Evolutionary conservation across 2,329 filamentous ascomycete species (phyloP), one percentile per base, ranked within the genome.

Genomic region (Pseudogymnoascus sp.): DNA sequence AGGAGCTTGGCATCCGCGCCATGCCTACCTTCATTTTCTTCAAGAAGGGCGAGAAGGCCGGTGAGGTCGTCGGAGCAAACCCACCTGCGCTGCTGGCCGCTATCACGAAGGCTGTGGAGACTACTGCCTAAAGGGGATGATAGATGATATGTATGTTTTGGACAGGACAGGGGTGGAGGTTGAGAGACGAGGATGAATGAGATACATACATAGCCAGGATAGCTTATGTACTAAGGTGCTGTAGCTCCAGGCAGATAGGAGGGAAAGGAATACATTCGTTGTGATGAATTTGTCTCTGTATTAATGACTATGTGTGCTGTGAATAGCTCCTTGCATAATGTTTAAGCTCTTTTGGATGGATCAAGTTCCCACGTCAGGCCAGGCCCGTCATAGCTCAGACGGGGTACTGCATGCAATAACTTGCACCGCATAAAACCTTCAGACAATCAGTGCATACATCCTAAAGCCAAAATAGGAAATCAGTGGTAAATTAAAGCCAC

Each of bases 11-110:
- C 66, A 84, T 97, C 74, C 85, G 89, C 69, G 92, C 92, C 73
- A 96, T 97, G 92, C 92, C 93, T 61, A 95, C 91, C 29, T 96
- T 97, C 79, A 71, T 89, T 62, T 75, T 95, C 71, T 96, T 92
- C 84, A 89, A 91, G 82, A 76, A 86, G 68, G 91, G 89, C 66
- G 74, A 90, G 74, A 88, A 89, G 80, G 75, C 85, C 36, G 79
- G 77, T 44, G 87, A 90, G 76, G 77, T 96, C 63, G 84, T 94
- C 29, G 92, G 92, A 65, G 92, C 91, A 70, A 91, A 91, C 77
- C 87, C 87, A n/a, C 74, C 75, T 58, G 85, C 81, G n/a, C 77
- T 96, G 63, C 75, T 83, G 75, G 62, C 59, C n/a, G 70, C 68
- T 60, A 70, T 71, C 62, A 40, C 62, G 29, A 60, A 50, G 11